Evolutionary conservation across 2,329 filamentous ascomycete species (phyloP).

Genomic region (Colletotrichum chlorophyti): DNA sequence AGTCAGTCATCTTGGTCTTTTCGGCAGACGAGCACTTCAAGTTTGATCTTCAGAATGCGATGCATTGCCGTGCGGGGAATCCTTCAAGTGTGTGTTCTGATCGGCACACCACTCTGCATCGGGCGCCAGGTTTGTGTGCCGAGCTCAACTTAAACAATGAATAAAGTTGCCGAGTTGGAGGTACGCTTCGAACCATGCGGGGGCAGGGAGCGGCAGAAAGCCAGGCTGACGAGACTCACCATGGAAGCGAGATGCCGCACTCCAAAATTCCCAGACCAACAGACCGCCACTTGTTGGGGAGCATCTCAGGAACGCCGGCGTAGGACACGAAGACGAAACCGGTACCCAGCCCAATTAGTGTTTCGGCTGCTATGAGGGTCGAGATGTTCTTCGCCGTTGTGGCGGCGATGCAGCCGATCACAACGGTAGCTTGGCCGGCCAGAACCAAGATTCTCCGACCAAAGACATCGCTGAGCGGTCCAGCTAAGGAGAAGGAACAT

Average conservation of each 20-base stretch:
- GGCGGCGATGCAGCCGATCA: slow-evolving; percentile 33
- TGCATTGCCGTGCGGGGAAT: slow-evolving; percentile 4
- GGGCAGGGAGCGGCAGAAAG: not conserved
- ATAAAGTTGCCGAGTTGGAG: slow-evolving; percentile 2
- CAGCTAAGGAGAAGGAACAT: slow-evolving; percentile 25
- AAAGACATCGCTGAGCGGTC: slow-evolving; percentile 26
- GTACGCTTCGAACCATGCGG: slow-evolving; percentile 31
- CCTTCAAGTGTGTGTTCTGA: not conserved
- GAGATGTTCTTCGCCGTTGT: slow-evolving; percentile 33
- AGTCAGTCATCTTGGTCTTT: slow-evolving; percentile 1
- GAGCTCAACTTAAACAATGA: not conserved
- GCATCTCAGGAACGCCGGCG: slow-evolving; percentile 40
- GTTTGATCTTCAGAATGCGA: no score
- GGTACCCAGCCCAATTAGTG: slow-evolving; percentile 40
- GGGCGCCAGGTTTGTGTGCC: not conserved
- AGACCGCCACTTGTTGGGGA: slow-evolving; percentile 42
- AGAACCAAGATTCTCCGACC: slow-evolving; percentile 23
- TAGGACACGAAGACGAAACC: slow-evolving; percentile 42
- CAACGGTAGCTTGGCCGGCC: slow-evolving; percentile 13
- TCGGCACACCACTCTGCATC: slow-evolving; percentile 16
- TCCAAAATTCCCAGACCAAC: slow-evolving; percentile 27
- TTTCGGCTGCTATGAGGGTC: slow-evolving; percentile 36
- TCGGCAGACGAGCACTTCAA: not conserved
- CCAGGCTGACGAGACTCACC: slow-evolving; percentile 29
- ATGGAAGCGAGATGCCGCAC: slow-evolving; percentile 23